A percentile compares a stretch with the other conserved stretches of the same genome.
Conservation (phyloP, 352 stramenopile species). For the Phytophthora tubulina region DNA sequence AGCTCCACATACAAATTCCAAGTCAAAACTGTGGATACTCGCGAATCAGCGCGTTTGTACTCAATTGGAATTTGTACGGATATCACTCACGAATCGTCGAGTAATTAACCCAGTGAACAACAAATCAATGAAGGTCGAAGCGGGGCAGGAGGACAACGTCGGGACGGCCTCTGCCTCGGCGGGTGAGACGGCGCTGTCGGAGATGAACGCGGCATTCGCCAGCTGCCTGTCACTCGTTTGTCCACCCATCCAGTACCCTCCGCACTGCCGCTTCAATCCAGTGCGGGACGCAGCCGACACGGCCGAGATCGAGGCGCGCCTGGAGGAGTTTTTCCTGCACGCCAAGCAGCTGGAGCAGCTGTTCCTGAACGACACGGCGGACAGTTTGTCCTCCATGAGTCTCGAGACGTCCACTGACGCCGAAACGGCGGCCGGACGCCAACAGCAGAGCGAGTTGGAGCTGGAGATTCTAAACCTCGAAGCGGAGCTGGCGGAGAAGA, state of each 20-base stretch:
- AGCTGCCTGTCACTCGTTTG: conserved; percentile 81
- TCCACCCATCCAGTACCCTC: conserved; percentile 84
- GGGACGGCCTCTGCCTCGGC: conserved; percentile 20
- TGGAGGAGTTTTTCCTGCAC: conserved; percentile 84
- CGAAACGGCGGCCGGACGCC: conserved; percentile 4
- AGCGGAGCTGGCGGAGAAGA: conserved; percentile 82
- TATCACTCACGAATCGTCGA: no score
- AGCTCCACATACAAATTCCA: no score
- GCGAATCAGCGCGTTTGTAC: no score
- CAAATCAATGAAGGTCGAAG: conserved; percentile 43
- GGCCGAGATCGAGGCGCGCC: conserved; percentile 69
- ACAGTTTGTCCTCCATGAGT: conserved; percentile 24
- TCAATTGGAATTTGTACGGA: no score
- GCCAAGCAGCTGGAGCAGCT: conserved; percentile 87
- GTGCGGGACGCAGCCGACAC: conserved; percentile 85
- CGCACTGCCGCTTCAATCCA: conserved; percentile 86
- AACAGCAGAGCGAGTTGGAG: conserved; percentile 69
- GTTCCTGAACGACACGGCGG: conserved; percentile 56
- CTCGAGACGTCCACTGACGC: conserved; percentile 12
- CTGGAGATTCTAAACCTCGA: conserved; percentile 81
- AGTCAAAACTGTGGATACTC: no score
- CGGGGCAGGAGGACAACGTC: conserved; percentile 4
- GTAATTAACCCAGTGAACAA: no score
- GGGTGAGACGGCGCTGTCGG: conserved; percentile 54
- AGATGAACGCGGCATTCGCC: conserved; percentile 84